Percentiles rank a stretch among this genome's conserved stretches.
phyloP scores from a whole-genome alignment of 768 basidiomycete species.

The Sarcodon sp. region DNA sequence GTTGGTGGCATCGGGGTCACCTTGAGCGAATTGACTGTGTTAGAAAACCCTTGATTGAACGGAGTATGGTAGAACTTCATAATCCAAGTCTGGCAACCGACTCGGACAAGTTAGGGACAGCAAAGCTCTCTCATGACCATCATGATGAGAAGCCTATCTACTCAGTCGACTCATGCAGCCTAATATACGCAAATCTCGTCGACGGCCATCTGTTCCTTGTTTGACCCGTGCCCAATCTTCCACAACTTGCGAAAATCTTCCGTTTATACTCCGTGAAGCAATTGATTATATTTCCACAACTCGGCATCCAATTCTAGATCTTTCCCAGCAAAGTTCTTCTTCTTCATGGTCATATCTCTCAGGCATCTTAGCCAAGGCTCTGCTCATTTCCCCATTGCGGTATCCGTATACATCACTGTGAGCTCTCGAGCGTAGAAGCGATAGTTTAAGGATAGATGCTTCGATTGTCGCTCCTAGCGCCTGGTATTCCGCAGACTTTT shows the following conservation, averaged over 20 bases:
- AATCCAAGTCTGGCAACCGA: too few species aligned
- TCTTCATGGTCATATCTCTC: constrained; percentile 22
- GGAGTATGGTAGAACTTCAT: too few species aligned
- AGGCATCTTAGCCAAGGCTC: constrained; percentile 21
- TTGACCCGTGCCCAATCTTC: constrained; percentile 34
- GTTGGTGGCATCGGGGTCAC: too few species aligned
- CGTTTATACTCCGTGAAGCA: constrained; percentile 27
- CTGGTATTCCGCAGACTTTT: constrained; percentile 20
- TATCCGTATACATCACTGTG: constrained; percentile 25
- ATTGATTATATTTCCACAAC: constrained; percentile 25
- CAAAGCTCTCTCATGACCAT: too few species aligned
- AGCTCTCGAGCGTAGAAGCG: constrained; percentile 27
- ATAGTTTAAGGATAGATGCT: constrained; percentile 32
- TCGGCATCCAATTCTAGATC: constrained; percentile 22
- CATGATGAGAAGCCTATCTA: too few species aligned
- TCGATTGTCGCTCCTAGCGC: constrained; percentile 33
- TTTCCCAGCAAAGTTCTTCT: constrained; percentile 22
- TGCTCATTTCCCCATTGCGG: constrained; percentile 14
- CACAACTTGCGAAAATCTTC: constrained; percentile 31
- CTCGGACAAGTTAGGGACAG: too few species aligned
- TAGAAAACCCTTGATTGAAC: too few species aligned
- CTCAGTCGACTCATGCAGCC: constrained; percentile 28
- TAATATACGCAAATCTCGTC: constrained; percentile 31
- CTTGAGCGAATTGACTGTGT: too few species aligned
- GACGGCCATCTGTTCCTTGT: constrained; percentile 36